phyloP scores from a whole-genome alignment of 306 rosid genomes.

The Ochetophila trinervis region DNA sequence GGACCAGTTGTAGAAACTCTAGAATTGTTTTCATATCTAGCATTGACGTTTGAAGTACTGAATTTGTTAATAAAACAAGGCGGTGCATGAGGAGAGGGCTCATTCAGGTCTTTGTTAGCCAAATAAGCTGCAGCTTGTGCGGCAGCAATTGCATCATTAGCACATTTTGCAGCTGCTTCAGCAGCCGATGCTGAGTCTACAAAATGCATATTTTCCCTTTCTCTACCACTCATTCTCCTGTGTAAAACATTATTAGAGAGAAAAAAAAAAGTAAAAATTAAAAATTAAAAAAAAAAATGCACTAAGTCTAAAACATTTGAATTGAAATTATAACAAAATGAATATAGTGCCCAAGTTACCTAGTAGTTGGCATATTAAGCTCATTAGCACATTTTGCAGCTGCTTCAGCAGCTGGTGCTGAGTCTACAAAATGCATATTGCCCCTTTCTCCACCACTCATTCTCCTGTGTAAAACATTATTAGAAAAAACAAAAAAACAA shows the following conservation, averaged over 20 bases:
- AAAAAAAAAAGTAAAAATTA: conserved; percentile 15
- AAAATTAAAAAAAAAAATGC: too few relatives aligned
- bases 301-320: background rate
- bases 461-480: conserved; percentile 26
- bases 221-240: conserved; percentile 38
- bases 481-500: conserved; percentile 9
- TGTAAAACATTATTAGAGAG: background rate
- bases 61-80: conserved; percentile 17
- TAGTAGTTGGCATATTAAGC: conserved; percentile 26
- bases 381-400: conserved; percentile 85
- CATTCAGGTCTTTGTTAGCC: conserved; percentile 58
- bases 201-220: conserved; percentile 34
- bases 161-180: conserved; percentile 87
- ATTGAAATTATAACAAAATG: background rate
- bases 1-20: conserved; percentile 16
- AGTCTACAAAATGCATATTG: conserved; percentile 45
- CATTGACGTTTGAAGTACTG: conserved; percentile 20
- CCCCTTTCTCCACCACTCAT: conserved; percentile 31
- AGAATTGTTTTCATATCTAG: conserved; percentile 19
- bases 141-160: conserved; percentile 83
- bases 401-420: conserved; percentile 77
- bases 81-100: conserved; percentile 35
- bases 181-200: conserved; percentile 69
- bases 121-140: conserved; percentile 89
- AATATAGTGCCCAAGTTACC: conserved; percentile 22